Evolutionary conservation across 2,329 filamentous ascomycete species (phyloP), one percentile per base, ranked within the genome.

Genomic region (Hypoxylon sp.): DNA sequence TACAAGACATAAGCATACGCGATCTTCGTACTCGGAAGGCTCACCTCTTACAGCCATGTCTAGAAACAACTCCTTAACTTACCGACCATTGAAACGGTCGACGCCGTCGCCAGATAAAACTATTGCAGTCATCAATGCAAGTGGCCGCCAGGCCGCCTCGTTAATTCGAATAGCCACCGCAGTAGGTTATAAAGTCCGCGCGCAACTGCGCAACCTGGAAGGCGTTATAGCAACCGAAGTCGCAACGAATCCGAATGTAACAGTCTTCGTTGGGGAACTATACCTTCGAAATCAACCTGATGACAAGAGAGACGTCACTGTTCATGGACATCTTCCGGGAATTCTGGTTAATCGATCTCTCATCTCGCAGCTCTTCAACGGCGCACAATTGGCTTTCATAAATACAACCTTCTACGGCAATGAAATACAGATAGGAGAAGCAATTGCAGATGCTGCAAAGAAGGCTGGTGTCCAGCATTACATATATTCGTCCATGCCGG

Each of bases 341-440:
- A 85, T 88, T 67, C 87, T 91, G 68, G 88, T 95, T 74, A 93
- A 93, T 76, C 85, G 89, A 72, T 83, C 84, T 1, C 80, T 97
- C 70, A 91, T 97, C 75, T 84, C 87, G 57, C 85, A 91, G 70
- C 85, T 98, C 19, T 98, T 98, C 84, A 83, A 86, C 37, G 93
- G 92, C 67, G 91, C 92, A 21, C 91, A 96, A 73, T 86, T 96
- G 54, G 96, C 96, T 64, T 99, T 98, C 79, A 94, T 98, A 83
- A 99, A 99, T 82, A 99, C 96, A 43, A 97, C 94, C 4, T 96
- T 97, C 74, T 97, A 96, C 83, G 96, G 95, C 54, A 94, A 98
- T 79, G 96, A 99, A 83, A 86, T 96, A 63, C 89, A 90, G 39
- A 96, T 97, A 71, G 96, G 96, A 68, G 90, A 91, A 77, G 91